Base-by-base conservation (phyloP, 306 rosid genomes). In the Malus orientalis region DNA sequence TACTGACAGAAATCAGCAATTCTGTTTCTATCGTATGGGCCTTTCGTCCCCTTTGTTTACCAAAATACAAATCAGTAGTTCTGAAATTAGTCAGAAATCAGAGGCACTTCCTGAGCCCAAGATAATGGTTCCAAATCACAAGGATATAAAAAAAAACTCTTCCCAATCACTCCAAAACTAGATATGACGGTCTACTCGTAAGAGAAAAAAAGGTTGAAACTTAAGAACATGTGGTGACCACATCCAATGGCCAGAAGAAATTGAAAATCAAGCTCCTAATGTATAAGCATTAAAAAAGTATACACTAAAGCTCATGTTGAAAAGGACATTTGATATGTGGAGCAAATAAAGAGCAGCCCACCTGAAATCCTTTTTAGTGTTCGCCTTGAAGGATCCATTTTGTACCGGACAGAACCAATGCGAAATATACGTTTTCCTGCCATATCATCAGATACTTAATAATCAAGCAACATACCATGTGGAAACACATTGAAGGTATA, bases 341-440 rank as follows among this genome's bases (percentile, higher is more conserved):
- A 27, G 49, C 12, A 42, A 49, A 60, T 20, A 23, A 82, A 62
- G 54, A 70, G 33, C n/a, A 70, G 63, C 42, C 68, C 83, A 93
- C 96, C 93, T 91, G 91, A 84, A 82, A 93, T 88, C 82, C 95
- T 89, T 80, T 91, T 89, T 78, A 93, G 96, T 60, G 96, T 89
- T 85, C 87, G 86, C 86, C 89, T 89, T 22, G 98, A 89, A 78
- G 95, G 85, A 82, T 93, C 96, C 98, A 93, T 91, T 83, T 80
- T 88, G 82, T 91, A 89, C 16, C 91, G 93, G 78, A 86, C 82
- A 67, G 82, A 82, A 40, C 91, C 96, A 86, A 91, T 65, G 32
- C 96, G 96, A 75, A 91, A 93, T 82, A 91, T 88, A 10, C 91
- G 86, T 77, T 86, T 93, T 81, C 94, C 93, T 93, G 85, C 85